phyloP scores from a whole-genome alignment of 2,329 filamentous ascomycete species.

The Chrysoporthe puriensis region DNA sequence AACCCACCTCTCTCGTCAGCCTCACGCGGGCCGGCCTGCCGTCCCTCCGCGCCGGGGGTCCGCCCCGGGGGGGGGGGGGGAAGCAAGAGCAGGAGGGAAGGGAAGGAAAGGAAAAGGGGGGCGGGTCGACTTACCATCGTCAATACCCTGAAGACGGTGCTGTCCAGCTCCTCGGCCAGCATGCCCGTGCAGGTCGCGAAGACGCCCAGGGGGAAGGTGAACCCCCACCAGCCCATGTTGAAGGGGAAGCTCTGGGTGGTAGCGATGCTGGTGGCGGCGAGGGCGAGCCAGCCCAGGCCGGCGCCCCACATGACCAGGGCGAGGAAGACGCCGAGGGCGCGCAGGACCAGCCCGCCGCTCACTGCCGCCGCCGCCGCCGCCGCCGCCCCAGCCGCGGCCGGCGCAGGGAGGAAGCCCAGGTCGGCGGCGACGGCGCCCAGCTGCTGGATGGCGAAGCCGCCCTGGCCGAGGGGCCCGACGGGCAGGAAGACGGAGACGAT shows the following conservation, averaged over 20 bases:
- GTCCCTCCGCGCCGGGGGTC: no score
- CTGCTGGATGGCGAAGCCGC: constrained; percentile 56
- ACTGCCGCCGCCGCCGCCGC: background rate
- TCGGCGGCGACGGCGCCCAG: constrained; percentile 13
- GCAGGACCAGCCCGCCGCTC: constrained; percentile 7
- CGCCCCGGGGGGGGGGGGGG: no score
- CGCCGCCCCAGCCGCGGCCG: background rate
- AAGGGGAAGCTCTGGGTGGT: constrained; percentile 42
- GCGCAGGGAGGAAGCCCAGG: background rate
- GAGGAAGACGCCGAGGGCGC: constrained; percentile 51
- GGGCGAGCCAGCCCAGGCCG: constrained; percentile 40
- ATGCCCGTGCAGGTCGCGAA: constrained; percentile 45
- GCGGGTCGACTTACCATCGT: constrained; percentile 13
- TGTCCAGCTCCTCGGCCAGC: constrained; percentile 47
- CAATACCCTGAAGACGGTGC: constrained; percentile 47
- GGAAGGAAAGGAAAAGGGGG: no score
- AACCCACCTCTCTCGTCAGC: background rate
- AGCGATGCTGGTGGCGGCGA: constrained; percentile 37
- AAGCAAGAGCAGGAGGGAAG: no score
- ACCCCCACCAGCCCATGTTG: constrained; percentile 46
- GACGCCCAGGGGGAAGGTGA: constrained; percentile 44
- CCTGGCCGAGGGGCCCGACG: constrained; percentile 64
- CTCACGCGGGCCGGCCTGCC: background rate
- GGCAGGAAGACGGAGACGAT: constrained; percentile 67
- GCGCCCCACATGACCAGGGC: constrained; percentile 42